A percentile compares a stretch with the other conserved stretches of the same genome.
phyloP scores from a whole-genome alignment of 805 yeast species.

The Wickerhamiella brachini region DNA sequence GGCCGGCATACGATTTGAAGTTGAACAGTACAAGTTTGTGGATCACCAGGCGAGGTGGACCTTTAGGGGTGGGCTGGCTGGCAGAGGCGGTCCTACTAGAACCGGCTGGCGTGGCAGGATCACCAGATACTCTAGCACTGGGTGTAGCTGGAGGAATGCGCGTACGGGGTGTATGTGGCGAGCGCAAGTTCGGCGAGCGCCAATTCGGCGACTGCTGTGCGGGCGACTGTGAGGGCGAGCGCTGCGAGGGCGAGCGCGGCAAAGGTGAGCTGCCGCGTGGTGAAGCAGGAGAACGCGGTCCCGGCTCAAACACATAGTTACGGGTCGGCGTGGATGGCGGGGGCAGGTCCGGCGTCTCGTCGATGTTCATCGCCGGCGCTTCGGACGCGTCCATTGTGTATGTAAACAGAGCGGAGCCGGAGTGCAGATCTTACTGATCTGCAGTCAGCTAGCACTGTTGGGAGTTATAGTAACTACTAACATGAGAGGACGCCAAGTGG shows the following conservation, averaged over 20 bases:
- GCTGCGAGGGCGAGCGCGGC: too few species aligned
- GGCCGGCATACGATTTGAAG: constrained; percentile 93
- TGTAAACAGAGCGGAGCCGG: background rate
- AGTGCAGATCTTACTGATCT: background rate
- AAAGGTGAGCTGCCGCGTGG: background rate
- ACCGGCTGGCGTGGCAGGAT: too few species aligned
- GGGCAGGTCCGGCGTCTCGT: background rate
- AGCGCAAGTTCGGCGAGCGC: background rate
- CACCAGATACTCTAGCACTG: too few species aligned
- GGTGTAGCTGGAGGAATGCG: background rate
- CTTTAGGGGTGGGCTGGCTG: background rate
- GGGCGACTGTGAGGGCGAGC: too few species aligned
- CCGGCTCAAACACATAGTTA: background rate
- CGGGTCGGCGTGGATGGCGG: background rate
- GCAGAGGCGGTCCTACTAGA: too few species aligned
- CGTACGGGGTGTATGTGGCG: background rate
- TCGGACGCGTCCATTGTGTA: background rate
- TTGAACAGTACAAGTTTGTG: constrained; percentile 59
- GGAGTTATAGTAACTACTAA: too few species aligned
- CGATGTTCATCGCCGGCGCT: background rate
- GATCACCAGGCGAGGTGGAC: constrained; percentile 48
- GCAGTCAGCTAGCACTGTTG: too few species aligned
- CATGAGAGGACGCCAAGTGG: too few species aligned
- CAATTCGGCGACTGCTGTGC: background rate
- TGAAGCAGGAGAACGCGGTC: background rate